phyloP scores from a whole-genome alignment of 2,329 filamentous ascomycete species.

The Claviceps pusilla region DNA sequence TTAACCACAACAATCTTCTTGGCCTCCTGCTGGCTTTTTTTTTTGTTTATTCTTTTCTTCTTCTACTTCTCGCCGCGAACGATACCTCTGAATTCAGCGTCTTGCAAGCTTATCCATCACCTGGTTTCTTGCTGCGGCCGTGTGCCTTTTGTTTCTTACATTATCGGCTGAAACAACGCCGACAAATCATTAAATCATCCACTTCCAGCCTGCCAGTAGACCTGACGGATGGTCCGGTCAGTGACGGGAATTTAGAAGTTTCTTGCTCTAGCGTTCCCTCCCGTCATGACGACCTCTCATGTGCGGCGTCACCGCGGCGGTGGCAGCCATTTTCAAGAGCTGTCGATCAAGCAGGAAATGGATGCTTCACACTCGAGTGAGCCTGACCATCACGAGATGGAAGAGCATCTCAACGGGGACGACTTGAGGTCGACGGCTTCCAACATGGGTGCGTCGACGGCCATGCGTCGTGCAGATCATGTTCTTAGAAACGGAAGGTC shows the following conservation, averaged over 20 bases:
- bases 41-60: not conserved
- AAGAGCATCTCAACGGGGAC: not conserved
- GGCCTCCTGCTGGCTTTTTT: not conserved
- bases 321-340: not conserved
- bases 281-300: not conserved
- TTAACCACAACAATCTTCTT: not conserved
- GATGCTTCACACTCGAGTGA: constrained; percentile 5
- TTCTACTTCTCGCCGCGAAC: not conserved
- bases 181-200: not conserved
- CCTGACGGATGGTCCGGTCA: not conserved
- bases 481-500: constrained; percentile 18
- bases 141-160: not conserved
- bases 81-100: not conserved
- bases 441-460: constrained; percentile 9
- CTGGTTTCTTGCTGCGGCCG: too few relatives aligned
- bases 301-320: constrained; percentile 1
- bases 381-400: not conserved
- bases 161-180: not conserved
- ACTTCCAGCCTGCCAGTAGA: not conserved
- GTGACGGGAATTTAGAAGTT: not conserved
- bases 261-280: not conserved
- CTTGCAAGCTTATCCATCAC: not conserved
- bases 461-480: constrained; percentile 7
- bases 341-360: constrained; percentile 14
- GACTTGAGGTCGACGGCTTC: constrained; percentile 4